A percentile compares a stretch with the other conserved stretches of the same genome.
These are phyloP conservation scores for Malbranchea zuffiana DNA, from an alignment of 2,329 filamentous ascomycete genomes.

Conservation along the genomic window DNA sequence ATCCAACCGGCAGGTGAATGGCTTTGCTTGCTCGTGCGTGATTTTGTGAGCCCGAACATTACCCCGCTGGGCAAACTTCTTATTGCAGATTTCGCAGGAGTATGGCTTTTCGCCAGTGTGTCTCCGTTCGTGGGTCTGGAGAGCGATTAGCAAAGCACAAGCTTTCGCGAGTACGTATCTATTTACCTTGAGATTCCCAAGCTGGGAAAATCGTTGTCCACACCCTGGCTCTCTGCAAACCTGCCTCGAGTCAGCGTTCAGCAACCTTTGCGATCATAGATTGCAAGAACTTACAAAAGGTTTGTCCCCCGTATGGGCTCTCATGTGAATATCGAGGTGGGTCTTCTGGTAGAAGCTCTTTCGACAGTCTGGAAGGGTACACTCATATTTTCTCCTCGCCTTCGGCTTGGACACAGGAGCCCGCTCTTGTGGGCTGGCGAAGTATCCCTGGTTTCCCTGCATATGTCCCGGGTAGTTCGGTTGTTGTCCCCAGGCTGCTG, in stretches of 20 bases:
- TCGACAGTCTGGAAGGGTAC: constrained; percentile 60
- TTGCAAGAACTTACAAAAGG: constrained; percentile 59
- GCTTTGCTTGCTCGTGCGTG: constrained; percentile 66
- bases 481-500: constrained; percentile 12
- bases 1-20: constrained; percentile 70
- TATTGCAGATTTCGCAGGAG: constrained; percentile 66
- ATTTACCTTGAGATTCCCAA: constrained; percentile 80
- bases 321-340: constrained; percentile 78
- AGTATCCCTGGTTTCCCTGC: constrained; percentile 9
- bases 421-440: constrained; percentile 25
- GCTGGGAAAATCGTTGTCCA: constrained; percentile 71
- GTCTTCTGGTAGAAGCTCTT: constrained; percentile 88
- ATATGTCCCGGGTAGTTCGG: constrained; percentile 12
- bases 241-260: too few relatives aligned
- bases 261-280: not conserved
- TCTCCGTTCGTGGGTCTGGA: constrained; percentile 69
- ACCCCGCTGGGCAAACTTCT: constrained; percentile 72
- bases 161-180: too few relatives aligned
- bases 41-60: constrained; percentile 77
- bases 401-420: constrained; percentile 30
- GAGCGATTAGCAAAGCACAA: constrained; percentile 19
- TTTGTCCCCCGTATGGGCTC: constrained; percentile 80
- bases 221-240: constrained; percentile 61
- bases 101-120: constrained; percentile 84
- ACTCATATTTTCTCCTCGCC: constrained; percentile 55